Evolutionary conservation across 2,329 filamentous ascomycete genomes (phyloP), one percentile per base, ranked within the genome.

Genomic region (Hypoxylon sp.): DNA sequence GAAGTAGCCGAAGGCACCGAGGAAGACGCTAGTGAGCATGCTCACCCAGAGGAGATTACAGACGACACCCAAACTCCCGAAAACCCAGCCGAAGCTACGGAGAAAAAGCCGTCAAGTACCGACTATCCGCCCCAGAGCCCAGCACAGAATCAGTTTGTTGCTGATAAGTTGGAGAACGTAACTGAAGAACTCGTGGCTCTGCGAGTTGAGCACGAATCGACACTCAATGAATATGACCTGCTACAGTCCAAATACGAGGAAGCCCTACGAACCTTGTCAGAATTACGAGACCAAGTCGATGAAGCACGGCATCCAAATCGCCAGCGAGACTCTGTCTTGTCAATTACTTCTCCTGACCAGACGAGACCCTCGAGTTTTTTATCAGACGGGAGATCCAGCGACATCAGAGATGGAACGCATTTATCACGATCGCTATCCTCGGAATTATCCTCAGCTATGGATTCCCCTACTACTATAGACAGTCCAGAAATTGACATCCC

Each of bases 391-490:
- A 90, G 89, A 82, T 88, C 90, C 76, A 91, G 88, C 82, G 91
- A 90, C 78, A 83, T 88, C 79, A 94, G 91, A 83, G 87, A 90
- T 84, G 84, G 82, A 58, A 80, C 86, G 83, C 82, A 84, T 77
- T 93, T 92, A 81, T 94, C 94, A 84, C 94, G 91, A 80, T 97
- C 94, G 77, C 91, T 98, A 74, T 98, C 94, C 73, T 96, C 94
- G 83, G 96, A 98, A 83, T 88, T 97, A 79, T 97, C 93, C 77
- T 97, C 92, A 80, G 93, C 89, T 84, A 89, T 92, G 87, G 92
- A 92, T 77, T 93, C 92, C 78, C 88, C 89, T 74, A 85, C 85
- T 75, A 90, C 89, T 71, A 85, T 84, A 70, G 89, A 91, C 73
- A 85, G 86, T 54, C 90, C 88, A 73, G 88, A 90, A 77, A 83